Base-by-base conservation (phyloP, 805 yeast genomes). In the Metschnikowia shivogae region DNA sequence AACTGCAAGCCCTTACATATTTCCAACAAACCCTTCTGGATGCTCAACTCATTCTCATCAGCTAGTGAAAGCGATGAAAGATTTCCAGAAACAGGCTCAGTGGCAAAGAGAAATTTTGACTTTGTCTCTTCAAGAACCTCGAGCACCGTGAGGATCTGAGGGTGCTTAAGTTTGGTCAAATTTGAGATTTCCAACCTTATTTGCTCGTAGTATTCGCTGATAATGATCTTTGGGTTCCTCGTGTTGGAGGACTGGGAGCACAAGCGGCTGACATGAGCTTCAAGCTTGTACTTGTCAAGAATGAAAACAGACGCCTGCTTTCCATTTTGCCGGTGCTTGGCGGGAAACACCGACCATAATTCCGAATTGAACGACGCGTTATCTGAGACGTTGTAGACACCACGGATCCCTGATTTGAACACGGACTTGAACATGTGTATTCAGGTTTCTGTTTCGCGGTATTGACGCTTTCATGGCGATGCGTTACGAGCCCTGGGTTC, bases 101-200 rank as follows among this genome's bases (percentile, higher is more conserved):
- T 81, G 10, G 86, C 99, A 68, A 93, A 92, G 44, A 84, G 60
- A 53, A 90, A 75, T 46, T 87, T 78, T 52, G 78, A 76, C 52
- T 84, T 83, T 31, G 92, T 86, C 53, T 89, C 95, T 63, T 93
- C 98, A 49, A 90, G 64, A 0, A 95, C 96, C 61, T 95, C 99
- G 31, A 87, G 78, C 2, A 93, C 73, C 1, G 89, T 82, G 37
- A 93, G 66, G 24, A 93, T 74, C 52, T 89, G 83, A 0, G 99
- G 99, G 62, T 93, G 99, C 54, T 89, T 85, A 55, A 93, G 70
- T 59, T 84, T 86, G 13, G 95, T 80, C 59, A 90, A 67, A 50
- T 84, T 83, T 19, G 79, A 67, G 2, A 89, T 84, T 55, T 89
- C 93, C 24, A 69, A 67, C 54, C 81, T 76, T 39, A 93, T 67